A percentile compares a stretch with the other conserved stretches of the same genome.
These are phyloP conservation scores for Bretschneidera sinensis DNA, from an alignment of 345 rosid species.

Conservation along the genomic window DNA sequence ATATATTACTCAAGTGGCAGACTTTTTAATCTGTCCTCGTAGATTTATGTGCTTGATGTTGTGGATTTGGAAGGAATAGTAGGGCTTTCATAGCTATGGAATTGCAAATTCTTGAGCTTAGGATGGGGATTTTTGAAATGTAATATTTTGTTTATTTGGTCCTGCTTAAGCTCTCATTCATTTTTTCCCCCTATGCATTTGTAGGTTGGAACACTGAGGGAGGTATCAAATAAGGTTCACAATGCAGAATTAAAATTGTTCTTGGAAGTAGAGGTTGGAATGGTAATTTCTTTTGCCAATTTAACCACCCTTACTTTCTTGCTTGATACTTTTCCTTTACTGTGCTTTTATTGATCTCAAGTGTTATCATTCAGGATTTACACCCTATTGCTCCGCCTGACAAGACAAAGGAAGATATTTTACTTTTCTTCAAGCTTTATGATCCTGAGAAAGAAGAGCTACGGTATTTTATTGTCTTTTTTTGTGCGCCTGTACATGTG, in stretches of 20 bases:
- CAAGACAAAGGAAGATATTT: conserved; percentile 79
- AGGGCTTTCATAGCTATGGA: too few species aligned
- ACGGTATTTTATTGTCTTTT: conserved; percentile 37
- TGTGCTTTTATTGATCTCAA: not conserved
- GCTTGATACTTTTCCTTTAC: not conserved
- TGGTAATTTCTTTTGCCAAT: conserved; percentile 32
- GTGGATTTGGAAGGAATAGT: too few species aligned
- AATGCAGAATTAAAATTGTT: conserved; percentile 61
- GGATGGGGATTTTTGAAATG: too few species aligned
- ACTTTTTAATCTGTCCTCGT: too few species aligned
- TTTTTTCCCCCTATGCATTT: not conserved
- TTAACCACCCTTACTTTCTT: not conserved
- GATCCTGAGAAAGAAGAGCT: conserved; percentile 72
- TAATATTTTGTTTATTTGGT: too few species aligned
- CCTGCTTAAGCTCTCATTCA: too few species aligned
- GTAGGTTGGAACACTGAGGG: conserved; percentile 70
- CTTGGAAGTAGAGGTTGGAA: conserved; percentile 69
- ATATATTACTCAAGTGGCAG: too few species aligned
- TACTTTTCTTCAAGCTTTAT: conserved; percentile 87
- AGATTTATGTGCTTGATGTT: too few species aligned
- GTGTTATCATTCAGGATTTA: conserved; percentile 50
- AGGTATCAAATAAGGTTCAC: conserved; percentile 51
- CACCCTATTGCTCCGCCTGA: conserved; percentile 62
- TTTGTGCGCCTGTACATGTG: not conserved
- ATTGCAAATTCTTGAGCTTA: too few species aligned